Evolutionary conservation across 371 early-diverging fungal genomes (phyloP).

Genomic region (Mucor piriformis): DNA sequence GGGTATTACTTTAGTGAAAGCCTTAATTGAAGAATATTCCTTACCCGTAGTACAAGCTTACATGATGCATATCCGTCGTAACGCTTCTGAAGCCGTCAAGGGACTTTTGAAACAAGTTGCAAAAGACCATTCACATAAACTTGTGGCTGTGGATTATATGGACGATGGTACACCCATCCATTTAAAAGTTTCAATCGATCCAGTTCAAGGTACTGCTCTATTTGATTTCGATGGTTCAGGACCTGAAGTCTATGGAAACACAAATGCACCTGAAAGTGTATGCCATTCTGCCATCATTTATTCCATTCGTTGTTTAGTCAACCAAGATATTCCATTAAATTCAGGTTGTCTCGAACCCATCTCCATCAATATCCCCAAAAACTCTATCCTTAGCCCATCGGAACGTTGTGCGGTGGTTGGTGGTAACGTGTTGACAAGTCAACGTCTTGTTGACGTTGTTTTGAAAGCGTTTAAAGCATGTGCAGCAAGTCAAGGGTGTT

Average conservation of each 20-base stretch:
- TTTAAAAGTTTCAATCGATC: conserved; percentile 76
- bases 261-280: conserved; percentile 70
- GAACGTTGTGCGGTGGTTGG: conserved; percentile 93
- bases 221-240: conserved; percentile 96
- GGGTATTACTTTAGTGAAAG: conserved; percentile 84
- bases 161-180: conserved; percentile 91
- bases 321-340: conserved; percentile 90
- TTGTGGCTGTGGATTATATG: conserved; percentile 84
- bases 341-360: conserved; percentile 93
- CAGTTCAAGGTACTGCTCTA: conserved; percentile 71
- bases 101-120: conserved; percentile 68
- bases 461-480: conserved; percentile 88
- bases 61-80: conserved; percentile 84
- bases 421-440: conserved; percentile 95
- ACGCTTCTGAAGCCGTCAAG: conserved; percentile 89
- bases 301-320: conserved; percentile 89
- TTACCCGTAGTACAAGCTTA: conserved; percentile 91
- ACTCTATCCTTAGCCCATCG: conserved; percentile 78
- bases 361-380: conserved; percentile 74
- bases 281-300: conserved; percentile 92
- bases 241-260: conserved; percentile 79
- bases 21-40: conserved; percentile 83
- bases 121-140: conserved; percentile 41
- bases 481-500: conserved; percentile 94
- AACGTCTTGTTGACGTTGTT: conserved; percentile 92